phyloP scores from a whole-genome alignment of 768 basidiomycete genomes.

The Lepiota subincarnata region DNA sequence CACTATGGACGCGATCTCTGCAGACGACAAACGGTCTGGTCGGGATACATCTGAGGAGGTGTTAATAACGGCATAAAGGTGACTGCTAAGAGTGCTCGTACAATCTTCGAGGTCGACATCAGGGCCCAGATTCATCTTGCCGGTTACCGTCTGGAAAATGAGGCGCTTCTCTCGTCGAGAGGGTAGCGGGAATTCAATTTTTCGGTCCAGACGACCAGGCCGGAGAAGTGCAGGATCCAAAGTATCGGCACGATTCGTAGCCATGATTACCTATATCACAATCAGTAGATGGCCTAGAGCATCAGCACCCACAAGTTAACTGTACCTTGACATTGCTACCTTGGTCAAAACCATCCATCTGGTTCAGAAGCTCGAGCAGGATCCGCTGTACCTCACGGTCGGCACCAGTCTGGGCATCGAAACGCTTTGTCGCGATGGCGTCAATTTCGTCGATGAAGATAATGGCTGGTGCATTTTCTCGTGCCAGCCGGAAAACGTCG shows the following conservation, averaged over 20 bases:
- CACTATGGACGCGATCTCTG: conserved; percentile 92
- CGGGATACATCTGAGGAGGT: conserved; percentile 78
- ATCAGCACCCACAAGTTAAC: neutral
- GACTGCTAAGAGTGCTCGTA: conserved; percentile 34
- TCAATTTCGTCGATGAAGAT: conserved; percentile 99
- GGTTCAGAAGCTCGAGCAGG: conserved; percentile 91
- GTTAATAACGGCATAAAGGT: conserved; percentile 12
- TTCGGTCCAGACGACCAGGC: conserved; percentile 95
- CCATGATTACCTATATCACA: conserved; percentile 88
- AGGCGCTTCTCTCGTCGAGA: conserved; percentile 92
- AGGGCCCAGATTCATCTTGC: conserved; percentile 96
- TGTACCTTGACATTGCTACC: conserved; percentile 94
- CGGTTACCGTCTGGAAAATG: conserved; percentile 96
- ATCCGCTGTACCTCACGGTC: conserved; percentile 99
- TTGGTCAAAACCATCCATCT: conserved; percentile 99
- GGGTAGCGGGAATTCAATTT: conserved; percentile 97
- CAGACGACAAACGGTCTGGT: conserved; percentile 92
- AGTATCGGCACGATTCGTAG: conserved; percentile 97
- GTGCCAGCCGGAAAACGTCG: conserved; percentile 95
- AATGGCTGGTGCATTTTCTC: conserved; percentile 96
- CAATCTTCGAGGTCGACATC: conserved; percentile 99
- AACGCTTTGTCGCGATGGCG: conserved; percentile 98
- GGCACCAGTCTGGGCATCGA: conserved; percentile 98
- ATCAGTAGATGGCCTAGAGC: conserved; percentile 1
- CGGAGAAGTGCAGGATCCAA: conserved; percentile 96